phyloP scores from a whole-genome alignment of 2,329 filamentous ascomycete species.

The Plectosphaerella plurivora region DNA sequence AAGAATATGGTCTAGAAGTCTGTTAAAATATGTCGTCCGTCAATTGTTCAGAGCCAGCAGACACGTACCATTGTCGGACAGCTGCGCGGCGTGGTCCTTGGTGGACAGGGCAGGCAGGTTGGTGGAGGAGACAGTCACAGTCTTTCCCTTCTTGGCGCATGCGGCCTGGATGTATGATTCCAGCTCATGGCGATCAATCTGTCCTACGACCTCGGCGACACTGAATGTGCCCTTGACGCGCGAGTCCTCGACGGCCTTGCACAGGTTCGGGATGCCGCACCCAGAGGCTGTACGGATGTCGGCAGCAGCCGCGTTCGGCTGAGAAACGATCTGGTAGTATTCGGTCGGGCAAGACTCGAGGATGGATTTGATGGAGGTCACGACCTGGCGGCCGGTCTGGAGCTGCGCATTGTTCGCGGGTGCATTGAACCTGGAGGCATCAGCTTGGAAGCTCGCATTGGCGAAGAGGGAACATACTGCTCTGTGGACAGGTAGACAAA shows the following conservation, averaged over 20 bases:
- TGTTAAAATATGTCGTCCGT: not conserved
- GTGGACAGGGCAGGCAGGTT: slow-evolving; percentile 34
- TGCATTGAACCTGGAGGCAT: slow-evolving; percentile 25
- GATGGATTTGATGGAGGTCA: slow-evolving; percentile 39
- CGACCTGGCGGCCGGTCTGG: slow-evolving; percentile 41
- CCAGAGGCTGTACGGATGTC: slow-evolving; percentile 56
- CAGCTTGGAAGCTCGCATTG: slow-evolving; percentile 4
- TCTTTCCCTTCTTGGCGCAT: slow-evolving; percentile 36
- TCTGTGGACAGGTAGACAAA: slow-evolving; percentile 85
- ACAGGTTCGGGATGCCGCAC: slow-evolving; percentile 51
- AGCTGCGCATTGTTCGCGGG: slow-evolving; percentile 34
- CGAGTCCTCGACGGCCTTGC: slow-evolving; percentile 29
- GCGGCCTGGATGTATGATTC: slow-evolving; percentile 37
- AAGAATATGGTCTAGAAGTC: slow-evolving; percentile 44
- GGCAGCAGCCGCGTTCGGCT: slow-evolving; percentile 66
- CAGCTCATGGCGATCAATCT: slow-evolving; percentile 36
- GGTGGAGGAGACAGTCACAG: slow-evolving; percentile 33
- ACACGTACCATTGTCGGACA: slow-evolving; percentile 43
- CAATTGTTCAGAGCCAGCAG: not conserved
- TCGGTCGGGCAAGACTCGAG: slow-evolving; percentile 68
- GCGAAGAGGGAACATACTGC: slow-evolving; percentile 51
- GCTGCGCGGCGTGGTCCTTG: slow-evolving; percentile 34
- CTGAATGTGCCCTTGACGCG: slow-evolving; percentile 34
- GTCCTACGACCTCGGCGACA: slow-evolving; percentile 56
- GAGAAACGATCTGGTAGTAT: slow-evolving; percentile 72